Evolutionary conservation across 345 rosid species (phyloP), one percentile per base, ranked within the genome.

Genomic region (Gossypium anomalum): DNA sequence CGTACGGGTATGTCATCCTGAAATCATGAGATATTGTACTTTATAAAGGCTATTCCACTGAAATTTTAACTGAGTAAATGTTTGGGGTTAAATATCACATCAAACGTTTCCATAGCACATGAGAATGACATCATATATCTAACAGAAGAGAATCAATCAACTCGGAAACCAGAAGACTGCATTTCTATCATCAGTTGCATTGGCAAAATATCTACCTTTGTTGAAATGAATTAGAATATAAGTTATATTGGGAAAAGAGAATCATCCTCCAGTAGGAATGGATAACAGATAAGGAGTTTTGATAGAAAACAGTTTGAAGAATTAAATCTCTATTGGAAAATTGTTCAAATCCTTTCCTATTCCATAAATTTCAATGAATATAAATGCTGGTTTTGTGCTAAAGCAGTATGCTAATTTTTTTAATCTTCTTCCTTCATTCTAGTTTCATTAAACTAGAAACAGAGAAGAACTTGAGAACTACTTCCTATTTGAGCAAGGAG

Each of bases 1-100:
- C 84, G 74, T 82, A 74, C 0, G 90, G 92, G 57, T 88, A 92
- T 20, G 95, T 70, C 93, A 92, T 88, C 90, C 97, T 89, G 86
- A 67, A 75, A 76, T 20, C 15, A 67, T 47, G 59, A 67, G 15
- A 57, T 25, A 17, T 17, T 62, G 51, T 48, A 7, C 13, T 48
- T 61, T 8, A 47, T 8, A 47, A 73, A 16, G 29, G 38, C 63
- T 47, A 25, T 17, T 59, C 34, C 41, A 68, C 20, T 66, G 41
- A 23, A 23, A 23, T 5, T 12, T 67, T 25, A 12, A n/a, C 16
- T 3, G 71, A 48, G 8, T 4, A 48, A 48, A 43, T 65, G 51
- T 65, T n/a, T 43, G 71, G 38, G 14, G 29, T 5, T 20, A 56
- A 57, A 22, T 29, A 70, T 29, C 16, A 4, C 27, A 19, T 34